Evolutionary conservation across 2,329 filamentous ascomycete species (phyloP).

Genomic region (Cladosporium phlei): DNA sequence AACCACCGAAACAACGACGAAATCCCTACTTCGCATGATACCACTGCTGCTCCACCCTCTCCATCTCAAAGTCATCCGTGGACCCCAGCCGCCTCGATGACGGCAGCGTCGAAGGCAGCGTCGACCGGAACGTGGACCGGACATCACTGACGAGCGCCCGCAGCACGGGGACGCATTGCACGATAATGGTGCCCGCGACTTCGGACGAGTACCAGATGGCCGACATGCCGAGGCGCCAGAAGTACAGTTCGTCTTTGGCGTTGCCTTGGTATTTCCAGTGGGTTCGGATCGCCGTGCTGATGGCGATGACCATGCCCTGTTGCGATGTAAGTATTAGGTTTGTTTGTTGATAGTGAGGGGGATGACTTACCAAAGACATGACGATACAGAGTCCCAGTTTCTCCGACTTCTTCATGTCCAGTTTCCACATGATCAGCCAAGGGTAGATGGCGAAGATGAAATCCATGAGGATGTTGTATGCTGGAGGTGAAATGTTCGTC

Average conservation of each 20-base stretch:
- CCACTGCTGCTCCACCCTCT: constrained; percentile 11
- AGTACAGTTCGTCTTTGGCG: constrained; percentile 43
- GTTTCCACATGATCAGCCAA: constrained; percentile 46
- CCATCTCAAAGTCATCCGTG: constrained; percentile 18
- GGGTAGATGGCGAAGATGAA: constrained; percentile 49
- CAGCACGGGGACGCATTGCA: constrained; percentile 51
- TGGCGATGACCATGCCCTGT: constrained; percentile 47
- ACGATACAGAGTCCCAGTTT: constrained; percentile 49
- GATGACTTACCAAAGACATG: constrained; percentile 36
- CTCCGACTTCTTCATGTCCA: constrained; percentile 47
- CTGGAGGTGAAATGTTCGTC: constrained; percentile 33
- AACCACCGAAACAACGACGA: no score
- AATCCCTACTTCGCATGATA: constrained; percentile 16
- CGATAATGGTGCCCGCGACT: constrained; percentile 51
- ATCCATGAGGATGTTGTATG: constrained; percentile 53
- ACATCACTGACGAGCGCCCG: constrained; percentile 45
- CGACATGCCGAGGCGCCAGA: constrained; percentile 45
- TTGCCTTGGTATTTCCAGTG: constrained; percentile 49
- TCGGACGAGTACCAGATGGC: constrained; percentile 51
- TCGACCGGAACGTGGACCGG: constrained; percentile 36
- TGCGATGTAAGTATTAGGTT: not conserved
- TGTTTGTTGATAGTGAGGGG: not conserved
- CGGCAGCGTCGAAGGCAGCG: no score
- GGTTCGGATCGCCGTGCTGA: constrained; percentile 46
- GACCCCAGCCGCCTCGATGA: constrained; percentile 30